phyloP scores from a whole-genome alignment of 306 rosid species.

The Malus orientalis region DNA sequence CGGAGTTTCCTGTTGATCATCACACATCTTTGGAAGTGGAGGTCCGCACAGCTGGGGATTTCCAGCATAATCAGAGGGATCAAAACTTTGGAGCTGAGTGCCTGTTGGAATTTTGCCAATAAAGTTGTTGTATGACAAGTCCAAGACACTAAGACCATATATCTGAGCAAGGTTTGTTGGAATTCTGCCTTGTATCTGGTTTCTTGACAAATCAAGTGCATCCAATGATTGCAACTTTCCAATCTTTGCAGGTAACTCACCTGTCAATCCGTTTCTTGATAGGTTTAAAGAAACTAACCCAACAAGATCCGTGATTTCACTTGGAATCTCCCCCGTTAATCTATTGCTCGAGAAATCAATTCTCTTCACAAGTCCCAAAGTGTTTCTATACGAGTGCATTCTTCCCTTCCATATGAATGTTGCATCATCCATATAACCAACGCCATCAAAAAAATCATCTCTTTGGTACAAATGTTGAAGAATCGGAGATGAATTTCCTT shows the following conservation, averaged over 20 bases:
- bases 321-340: neutral
- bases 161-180: neutral
- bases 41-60: slow-evolving; percentile 1
- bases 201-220: no score
- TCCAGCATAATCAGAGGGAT: neutral
- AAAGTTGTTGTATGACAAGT: no score
- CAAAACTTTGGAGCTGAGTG: neutral
- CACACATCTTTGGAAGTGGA: slow-evolving; percentile 2
- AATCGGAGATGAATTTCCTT: neutral
- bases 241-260: no score
- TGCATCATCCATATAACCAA: neutral
- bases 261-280: no score
- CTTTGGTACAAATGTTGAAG: no score
- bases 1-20: neutral
- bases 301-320: no score
- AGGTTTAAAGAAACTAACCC: no score
- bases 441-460: neutral
- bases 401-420: slow-evolving; percentile 2
- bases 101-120: neutral
- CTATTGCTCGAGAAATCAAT: slow-evolving; percentile 26
- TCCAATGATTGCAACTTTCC: no score
- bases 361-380: neutral
- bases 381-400: neutral
- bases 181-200: no score
- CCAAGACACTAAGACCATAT: neutral